A percentile compares a stretch with the other conserved stretches of the same genome.
These are phyloP conservation scores for Prunus davidiana DNA, from an alignment of 306 rosid species.

Conservation along the genomic window DNA sequence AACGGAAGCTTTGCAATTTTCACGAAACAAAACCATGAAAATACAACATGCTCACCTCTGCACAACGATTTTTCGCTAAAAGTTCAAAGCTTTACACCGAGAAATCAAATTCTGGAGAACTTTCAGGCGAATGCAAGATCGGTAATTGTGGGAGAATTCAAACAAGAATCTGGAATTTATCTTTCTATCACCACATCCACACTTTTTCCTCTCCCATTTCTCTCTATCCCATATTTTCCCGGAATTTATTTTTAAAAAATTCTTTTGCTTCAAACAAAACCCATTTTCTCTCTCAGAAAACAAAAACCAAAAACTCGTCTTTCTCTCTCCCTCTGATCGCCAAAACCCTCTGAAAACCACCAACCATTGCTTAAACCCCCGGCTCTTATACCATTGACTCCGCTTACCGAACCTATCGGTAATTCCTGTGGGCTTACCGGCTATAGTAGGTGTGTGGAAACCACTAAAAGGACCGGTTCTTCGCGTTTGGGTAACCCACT, in stretches of 20 bases:
- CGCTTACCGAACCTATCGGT: conserved; percentile 60
- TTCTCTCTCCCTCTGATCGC: conserved; percentile 43
- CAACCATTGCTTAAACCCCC: conserved; percentile 71
- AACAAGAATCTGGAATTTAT: conserved; percentile 20
- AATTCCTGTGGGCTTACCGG: conserved; percentile 29
- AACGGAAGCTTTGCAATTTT: conserved; percentile 18
- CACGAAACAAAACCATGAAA: conserved; percentile 30
- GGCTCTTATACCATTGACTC: conserved; percentile 65
- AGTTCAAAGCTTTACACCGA: conserved; percentile 28
- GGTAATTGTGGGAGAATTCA: conserved; percentile 33
- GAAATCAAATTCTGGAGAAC: conserved; percentile 33
- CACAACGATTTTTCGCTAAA: conserved; percentile 22
- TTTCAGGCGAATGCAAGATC: conserved; percentile 48
- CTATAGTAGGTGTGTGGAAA: conserved; percentile 44
- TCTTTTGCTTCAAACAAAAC: conserved; percentile 20
- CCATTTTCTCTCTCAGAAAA: conserved; percentile 21
- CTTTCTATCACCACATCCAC: conserved; percentile 18
- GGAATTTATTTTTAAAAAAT: conserved; percentile 2
- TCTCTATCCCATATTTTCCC: conserved; percentile 33
- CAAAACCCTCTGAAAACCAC: conserved; percentile 77
- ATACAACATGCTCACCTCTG: conserved; percentile 50
- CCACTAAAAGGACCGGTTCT: conserved; percentile 73
- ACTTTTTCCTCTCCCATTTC: conserved; percentile 14
- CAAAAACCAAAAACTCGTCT: background rate
- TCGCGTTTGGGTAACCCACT: conserved; percentile 46